Conservation (phyloP, 2,329 filamentous ascomycete species). For the Juglanconis sp. region DNA sequence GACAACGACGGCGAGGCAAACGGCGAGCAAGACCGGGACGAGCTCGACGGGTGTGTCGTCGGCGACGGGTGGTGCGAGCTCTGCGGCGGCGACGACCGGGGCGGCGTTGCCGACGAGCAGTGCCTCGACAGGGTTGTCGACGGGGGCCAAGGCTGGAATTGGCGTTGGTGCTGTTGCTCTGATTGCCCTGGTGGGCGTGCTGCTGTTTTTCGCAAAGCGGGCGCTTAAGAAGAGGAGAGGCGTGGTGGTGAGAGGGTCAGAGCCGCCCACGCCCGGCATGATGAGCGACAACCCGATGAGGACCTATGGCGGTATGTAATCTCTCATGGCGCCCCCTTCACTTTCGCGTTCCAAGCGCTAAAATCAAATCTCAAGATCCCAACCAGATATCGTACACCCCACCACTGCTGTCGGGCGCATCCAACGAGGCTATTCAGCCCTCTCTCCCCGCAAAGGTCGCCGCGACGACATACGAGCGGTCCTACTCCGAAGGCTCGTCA, state of each 20-base stretch:
- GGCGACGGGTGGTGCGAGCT: not conserved
- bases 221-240: not conserved
- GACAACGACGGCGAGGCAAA: not conserved
- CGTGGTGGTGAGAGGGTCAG: slow-evolving; percentile 6
- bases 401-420: not conserved
- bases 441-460: not conserved
- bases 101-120: not conserved
- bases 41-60: not conserved
- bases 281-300: not conserved
- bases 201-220: slow-evolving; percentile 5
- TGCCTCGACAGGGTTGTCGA: slow-evolving; percentile 8
- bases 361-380: not conserved
- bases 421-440: not conserved
- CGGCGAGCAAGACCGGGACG: not conserved
- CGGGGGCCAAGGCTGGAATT: slow-evolving; percentile 21
- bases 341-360: not conserved
- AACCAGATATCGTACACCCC: not conserved
- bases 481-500: not conserved
- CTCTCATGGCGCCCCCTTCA: not conserved
- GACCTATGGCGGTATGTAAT: not conserved
- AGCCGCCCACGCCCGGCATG: not conserved
- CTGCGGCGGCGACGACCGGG: not conserved
- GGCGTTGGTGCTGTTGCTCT: slow-evolving; percentile 14
- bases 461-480: not conserved
- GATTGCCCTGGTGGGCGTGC: slow-evolving; percentile 9